Conservation (phyloP, 495 filamentous ascomycete genomes). For the Daldinia grandis region DNA sequence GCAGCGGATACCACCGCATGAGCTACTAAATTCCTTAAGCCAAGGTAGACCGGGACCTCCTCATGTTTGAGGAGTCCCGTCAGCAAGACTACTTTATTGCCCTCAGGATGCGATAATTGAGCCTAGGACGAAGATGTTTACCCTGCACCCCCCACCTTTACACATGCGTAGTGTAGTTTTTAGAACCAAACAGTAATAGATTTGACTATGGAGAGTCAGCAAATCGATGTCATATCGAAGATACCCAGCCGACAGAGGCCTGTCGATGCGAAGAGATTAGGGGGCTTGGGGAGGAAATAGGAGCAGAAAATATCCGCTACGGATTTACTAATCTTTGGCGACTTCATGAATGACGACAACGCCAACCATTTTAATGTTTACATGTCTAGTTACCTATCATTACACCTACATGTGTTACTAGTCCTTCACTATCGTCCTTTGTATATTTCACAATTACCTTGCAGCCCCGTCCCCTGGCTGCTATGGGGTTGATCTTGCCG, state of each 20-base stretch:
- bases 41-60: conserved; percentile 52
- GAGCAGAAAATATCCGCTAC: conserved; percentile 18
- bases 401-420: conserved; percentile 36
- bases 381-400: conserved; percentile 44
- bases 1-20: conserved; percentile 79
- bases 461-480: conserved; percentile 44
- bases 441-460: conserved; percentile 42
- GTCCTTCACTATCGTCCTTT: conserved; percentile 31
- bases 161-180: conserved; percentile 2
- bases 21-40: conserved; percentile 69
- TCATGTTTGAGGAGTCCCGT: conserved; percentile 46
- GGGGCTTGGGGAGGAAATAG: conserved; percentile 18
- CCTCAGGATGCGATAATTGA: not conserved
- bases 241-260: conserved; percentile 33
- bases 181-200: conserved; percentile 20
- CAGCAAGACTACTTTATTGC: not conserved
- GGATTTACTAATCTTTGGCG: conserved; percentile 32
- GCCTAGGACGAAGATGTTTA: not conserved
- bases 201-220: conserved; percentile 11
- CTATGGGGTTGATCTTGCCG: conserved; percentile 23
- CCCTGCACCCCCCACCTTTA: not conserved
- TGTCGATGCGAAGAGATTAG: conserved; percentile 17
- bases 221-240: conserved; percentile 27
- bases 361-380: conserved; percentile 47
- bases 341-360: conserved; percentile 40